These are phyloP conservation scores for Rosa persica DNA, from an alignment of 306 rosid genomes.

Conservation along the genomic window DNA sequence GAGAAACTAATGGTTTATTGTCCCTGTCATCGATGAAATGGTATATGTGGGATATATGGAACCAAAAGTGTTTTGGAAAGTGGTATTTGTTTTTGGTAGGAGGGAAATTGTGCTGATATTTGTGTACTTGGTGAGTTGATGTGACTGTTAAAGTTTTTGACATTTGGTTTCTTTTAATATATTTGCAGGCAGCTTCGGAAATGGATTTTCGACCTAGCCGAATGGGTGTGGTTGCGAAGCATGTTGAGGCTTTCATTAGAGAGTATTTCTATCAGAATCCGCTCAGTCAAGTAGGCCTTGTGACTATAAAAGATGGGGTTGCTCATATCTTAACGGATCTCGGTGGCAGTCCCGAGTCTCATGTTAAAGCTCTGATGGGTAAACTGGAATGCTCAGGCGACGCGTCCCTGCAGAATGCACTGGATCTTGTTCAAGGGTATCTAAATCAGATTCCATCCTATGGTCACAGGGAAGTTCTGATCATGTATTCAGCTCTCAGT, in stretches of 20 bases:
- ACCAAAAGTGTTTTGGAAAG: background rate
- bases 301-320: constrained; percentile 82
- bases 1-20: constrained; percentile 12
- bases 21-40: background rate
- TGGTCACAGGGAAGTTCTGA: constrained; percentile 88
- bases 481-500: constrained; percentile 88
- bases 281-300: constrained; percentile 83
- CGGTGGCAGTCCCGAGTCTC: constrained; percentile 97
- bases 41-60: background rate
- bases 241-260: constrained; percentile 77
- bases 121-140: background rate
- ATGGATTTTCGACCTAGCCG: constrained; percentile 88
- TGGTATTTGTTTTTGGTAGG: constrained; percentile 1
- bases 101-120: background rate
- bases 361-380: constrained; percentile 82
- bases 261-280: constrained; percentile 97
- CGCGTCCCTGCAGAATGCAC: constrained; percentile 85
- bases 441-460: constrained; percentile 83
- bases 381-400: constrained; percentile 96
- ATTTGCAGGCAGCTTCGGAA: constrained; percentile 83
- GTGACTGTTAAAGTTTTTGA: constrained; percentile 17
- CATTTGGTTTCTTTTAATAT: constrained; percentile 29
- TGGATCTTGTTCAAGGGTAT: constrained; percentile 83
- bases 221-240: constrained; percentile 77
- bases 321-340: constrained; percentile 81